Conservation (phyloP, 2,329 filamentous ascomycete genomes). For the Alternaria sp. region DNA sequence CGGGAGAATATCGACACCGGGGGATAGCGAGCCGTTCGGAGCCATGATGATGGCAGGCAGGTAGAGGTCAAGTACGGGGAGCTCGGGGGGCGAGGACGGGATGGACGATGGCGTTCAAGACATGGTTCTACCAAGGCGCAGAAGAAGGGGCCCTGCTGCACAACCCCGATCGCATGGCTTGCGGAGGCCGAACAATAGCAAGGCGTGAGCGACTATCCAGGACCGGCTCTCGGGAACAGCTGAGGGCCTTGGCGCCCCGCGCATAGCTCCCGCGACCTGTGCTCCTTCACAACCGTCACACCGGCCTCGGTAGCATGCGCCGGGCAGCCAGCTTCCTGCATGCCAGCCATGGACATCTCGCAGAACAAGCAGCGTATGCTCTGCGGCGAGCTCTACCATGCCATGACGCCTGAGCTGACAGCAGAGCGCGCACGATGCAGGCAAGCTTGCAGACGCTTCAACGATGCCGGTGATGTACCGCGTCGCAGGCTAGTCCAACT, state of each 20-base stretch:
- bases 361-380: constrained; percentile 60
- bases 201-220: constrained; percentile 1
- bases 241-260: constrained; percentile 2
- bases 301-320: neutral
- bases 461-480: constrained; percentile 64
- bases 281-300: neutral
- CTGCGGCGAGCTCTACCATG: constrained; percentile 74
- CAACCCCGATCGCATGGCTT: neutral
- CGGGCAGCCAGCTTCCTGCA: neutral
- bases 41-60: constrained; percentile 23
- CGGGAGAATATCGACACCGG: constrained; percentile 39
- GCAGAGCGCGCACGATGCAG: constrained; percentile 69
- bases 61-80: neutral
- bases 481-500: constrained; percentile 70
- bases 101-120: constrained; percentile 1
- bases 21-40: constrained; percentile 31
- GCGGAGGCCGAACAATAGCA: constrained; percentile 13
- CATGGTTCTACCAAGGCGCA: constrained; percentile 3
- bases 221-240: neutral
- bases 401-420: constrained; percentile 73
- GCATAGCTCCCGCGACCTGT: neutral
- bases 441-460: constrained; percentile 67
- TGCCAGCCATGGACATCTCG: constrained; percentile 29
- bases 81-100: neutral
- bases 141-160: neutral